These are phyloP conservation scores for Alternaria gaisen DNA, from an alignment of 2,329 filamentous ascomycete genomes.

Conservation along the genomic window DNA sequence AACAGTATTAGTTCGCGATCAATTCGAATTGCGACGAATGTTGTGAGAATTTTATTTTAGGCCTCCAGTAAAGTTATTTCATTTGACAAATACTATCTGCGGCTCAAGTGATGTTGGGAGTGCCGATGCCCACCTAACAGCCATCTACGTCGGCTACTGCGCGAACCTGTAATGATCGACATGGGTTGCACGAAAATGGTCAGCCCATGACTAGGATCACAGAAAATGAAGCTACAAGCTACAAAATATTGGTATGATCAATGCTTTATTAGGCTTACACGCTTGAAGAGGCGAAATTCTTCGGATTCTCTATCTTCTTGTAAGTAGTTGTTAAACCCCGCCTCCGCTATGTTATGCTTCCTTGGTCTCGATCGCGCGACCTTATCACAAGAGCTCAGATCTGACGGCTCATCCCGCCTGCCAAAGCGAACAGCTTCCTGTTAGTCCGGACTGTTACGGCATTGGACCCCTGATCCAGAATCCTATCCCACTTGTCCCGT, in stretches of 20 bases:
- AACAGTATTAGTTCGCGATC: neutral
- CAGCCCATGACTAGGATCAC: neutral
- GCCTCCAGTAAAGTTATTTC: neutral
- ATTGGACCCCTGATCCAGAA: slow-evolving; percentile 7
- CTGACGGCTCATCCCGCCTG: neutral
- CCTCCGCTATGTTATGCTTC: neutral
- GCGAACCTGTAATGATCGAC: slow-evolving; percentile 5
- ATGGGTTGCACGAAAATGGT: neutral
- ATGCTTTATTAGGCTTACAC: neutral
- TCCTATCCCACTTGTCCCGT: slow-evolving; percentile 15
- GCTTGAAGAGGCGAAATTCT: neutral
- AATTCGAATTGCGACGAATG: neutral
- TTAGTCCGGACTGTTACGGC: slow-evolving; percentile 3
- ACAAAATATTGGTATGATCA: neutral
- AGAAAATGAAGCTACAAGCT: neutral
- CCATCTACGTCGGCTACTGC: slow-evolving; percentile 2
- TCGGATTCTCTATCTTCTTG: neutral
- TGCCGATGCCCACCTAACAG: neutral
- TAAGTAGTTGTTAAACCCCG: neutral
- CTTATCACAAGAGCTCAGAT: neutral
- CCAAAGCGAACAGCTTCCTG: neutral
- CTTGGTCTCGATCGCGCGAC: too few species aligned
- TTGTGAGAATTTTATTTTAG: neutral
- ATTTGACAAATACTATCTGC: neutral
- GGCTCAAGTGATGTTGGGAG: slow-evolving; percentile 3